Evolutionary conservation across 345 rosid genomes (phyloP).

Genomic region (Citropsis articulata): DNA sequence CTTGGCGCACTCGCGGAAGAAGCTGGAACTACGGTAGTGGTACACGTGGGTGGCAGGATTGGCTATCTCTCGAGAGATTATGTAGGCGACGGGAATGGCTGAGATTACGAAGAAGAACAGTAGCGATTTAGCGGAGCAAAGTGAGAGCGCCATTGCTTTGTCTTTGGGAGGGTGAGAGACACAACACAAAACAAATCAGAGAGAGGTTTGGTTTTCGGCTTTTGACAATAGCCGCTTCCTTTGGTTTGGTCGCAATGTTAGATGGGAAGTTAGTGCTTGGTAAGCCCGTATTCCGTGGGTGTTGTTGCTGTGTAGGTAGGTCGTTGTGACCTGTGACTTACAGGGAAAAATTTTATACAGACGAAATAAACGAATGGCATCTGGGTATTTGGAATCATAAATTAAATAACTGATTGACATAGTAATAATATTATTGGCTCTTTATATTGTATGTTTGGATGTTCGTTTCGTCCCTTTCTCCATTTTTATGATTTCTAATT

Average conservation of each 20-base stretch:
- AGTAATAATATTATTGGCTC: too few species aligned
- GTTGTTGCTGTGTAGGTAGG: neutral
- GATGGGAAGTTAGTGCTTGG: neutral
- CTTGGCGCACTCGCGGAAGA: conserved; percentile 86
- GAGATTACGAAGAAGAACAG: conserved; percentile 52
- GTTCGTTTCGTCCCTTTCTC: too few species aligned
- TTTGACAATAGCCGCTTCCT: neutral
- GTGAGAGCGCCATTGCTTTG: conserved; percentile 20
- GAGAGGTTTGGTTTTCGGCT: too few species aligned
- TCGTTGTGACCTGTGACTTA: too few species aligned
- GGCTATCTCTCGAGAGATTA: conserved; percentile 56
- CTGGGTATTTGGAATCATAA: neutral
- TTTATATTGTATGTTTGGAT: too few species aligned
- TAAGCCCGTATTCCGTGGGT: neutral
- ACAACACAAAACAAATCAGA: too few species aligned
- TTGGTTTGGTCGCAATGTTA: neutral
- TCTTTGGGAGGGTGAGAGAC: too few species aligned
- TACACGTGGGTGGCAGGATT: conserved; percentile 59
- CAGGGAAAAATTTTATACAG: too few species aligned
- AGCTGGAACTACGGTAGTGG: conserved; percentile 72
- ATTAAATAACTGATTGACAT: too few species aligned
- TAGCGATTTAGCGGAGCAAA: conserved; percentile 45
- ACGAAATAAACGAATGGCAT: neutral
- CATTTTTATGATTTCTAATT: too few species aligned
- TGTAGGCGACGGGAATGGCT: conserved; percentile 70